Conservation (phyloP, 148 eudicot genomes). For the Agrostemma githago region DNA sequence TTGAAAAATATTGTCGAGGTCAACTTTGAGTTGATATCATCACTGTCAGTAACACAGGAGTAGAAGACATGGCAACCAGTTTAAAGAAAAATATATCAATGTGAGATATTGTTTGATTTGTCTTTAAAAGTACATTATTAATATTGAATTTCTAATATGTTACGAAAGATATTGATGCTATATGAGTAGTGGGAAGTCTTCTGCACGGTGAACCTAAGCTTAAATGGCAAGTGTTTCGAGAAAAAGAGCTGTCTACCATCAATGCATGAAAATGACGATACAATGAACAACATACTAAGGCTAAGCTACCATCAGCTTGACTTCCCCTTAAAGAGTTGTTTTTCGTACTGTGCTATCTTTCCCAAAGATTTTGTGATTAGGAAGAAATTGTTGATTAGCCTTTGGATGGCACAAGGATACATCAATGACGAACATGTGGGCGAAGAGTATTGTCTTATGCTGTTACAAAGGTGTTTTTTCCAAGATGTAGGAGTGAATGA, state of each 20-base stretch:
- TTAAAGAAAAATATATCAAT: too few relatives aligned
- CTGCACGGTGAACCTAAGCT: conserved; percentile 17
- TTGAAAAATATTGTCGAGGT: too few relatives aligned
- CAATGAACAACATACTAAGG: conserved; percentile 24
- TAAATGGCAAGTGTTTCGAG: conserved; percentile 31
- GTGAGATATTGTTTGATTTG: too few relatives aligned
- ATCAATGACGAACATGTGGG: conserved; percentile 20
- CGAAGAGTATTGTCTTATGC: conserved; percentile 14
- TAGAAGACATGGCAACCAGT: too few relatives aligned
- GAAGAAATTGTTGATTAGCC: conserved; percentile 12
- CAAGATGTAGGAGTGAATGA: conserved; percentile 14
- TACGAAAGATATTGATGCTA: too few relatives aligned
- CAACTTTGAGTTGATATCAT: too few relatives aligned
- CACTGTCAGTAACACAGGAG: too few relatives aligned
- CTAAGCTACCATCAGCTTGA: conserved; percentile 33
- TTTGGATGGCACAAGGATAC: conserved; percentile 27
- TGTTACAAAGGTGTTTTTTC: conserved; percentile 24
- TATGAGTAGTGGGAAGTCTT: conserved; percentile 22
- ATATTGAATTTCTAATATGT: too few relatives aligned
- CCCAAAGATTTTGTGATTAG: conserved; percentile 20
- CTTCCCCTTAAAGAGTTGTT: conserved; percentile 15
- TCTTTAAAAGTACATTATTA: too few relatives aligned
- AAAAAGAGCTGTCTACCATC: conserved; percentile 11
- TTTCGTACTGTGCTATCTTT: conserved; percentile 21
- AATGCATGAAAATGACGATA: not conserved